Conservation (phyloP, 116 monocot species). For the Thalassia testudinum region DNA sequence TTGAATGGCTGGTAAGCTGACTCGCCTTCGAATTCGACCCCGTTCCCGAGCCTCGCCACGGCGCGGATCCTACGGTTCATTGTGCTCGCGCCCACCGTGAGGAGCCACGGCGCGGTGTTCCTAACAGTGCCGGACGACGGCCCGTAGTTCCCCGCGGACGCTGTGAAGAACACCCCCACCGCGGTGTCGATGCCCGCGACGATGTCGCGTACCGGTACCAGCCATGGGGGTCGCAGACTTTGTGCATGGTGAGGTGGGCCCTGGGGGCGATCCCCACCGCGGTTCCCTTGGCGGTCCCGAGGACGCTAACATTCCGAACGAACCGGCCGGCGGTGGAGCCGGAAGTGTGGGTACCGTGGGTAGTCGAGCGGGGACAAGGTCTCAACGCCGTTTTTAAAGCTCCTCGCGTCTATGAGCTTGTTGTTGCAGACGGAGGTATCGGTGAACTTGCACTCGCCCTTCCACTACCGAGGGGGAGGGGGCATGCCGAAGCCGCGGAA, state of each 20-base stretch:
- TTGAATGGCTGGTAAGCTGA: no score
- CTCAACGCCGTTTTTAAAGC: constrained; percentile 18
- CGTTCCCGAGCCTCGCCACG: constrained; percentile 17
- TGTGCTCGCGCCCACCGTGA: no score
- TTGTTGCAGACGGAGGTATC: no score
- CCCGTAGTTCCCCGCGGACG: constrained; percentile 23
- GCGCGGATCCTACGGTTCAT: no score
- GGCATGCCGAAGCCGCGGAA: constrained; percentile 10
- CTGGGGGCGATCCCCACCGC: no score
- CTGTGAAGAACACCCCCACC: constrained; percentile 16
- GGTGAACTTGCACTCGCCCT: constrained; percentile 8
- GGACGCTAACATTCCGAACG: no score
- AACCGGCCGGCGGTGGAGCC: no score
- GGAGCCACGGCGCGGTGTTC: not conserved
- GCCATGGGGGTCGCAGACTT: no score
- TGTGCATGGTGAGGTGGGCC: no score
- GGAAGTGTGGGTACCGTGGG: no score
- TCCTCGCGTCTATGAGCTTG: no score
- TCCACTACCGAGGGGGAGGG: constrained; percentile 13
- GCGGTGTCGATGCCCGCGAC: constrained; percentile 19
- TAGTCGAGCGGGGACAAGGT: constrained; percentile 16
- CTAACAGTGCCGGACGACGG: constrained; percentile 21
- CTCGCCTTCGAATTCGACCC: constrained; percentile 12
- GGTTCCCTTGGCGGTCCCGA: no score
- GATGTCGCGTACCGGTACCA: constrained; percentile 22